Evolutionary conservation across 2,329 filamentous ascomycete species (phyloP).

Genomic region (Aspergillus nomiae): DNA sequence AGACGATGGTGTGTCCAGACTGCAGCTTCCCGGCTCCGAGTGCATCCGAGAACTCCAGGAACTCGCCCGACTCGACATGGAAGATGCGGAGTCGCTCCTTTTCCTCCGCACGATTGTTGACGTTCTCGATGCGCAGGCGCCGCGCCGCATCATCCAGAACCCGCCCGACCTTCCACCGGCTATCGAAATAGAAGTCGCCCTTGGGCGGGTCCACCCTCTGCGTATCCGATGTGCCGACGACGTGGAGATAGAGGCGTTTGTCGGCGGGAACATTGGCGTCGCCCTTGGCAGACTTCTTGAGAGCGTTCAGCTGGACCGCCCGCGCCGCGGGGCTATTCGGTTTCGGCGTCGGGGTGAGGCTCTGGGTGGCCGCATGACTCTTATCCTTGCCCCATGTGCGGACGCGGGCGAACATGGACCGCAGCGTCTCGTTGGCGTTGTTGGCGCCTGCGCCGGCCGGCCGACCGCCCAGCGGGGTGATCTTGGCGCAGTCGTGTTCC

Average conservation of each 20-base stretch:
- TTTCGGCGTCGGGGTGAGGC: conserved; percentile 64
- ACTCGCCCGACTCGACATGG: conserved; percentile 83
- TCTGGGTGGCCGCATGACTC: conserved; percentile 64
- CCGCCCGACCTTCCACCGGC: conserved; percentile 87
- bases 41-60: conserved; percentile 88
- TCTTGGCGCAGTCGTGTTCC: conserved; percentile 81
- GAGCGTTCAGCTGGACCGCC: conserved; percentile 68
- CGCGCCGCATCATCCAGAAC: conserved; percentile 49
- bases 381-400: conserved; percentile 79
- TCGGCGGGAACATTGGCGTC: conserved; percentile 78
- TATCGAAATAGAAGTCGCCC: conserved; percentile 77
- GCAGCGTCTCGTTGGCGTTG: conserved; percentile 63
- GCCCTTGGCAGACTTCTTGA: conserved; percentile 89
- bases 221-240: conserved; percentile 87
- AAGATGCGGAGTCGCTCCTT: conserved; percentile 83
- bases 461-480: conserved; percentile 58
- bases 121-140: conserved; percentile 46
- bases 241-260: conserved; percentile 85
- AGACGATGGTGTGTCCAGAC: conserved; percentile 85
- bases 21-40: conserved; percentile 67
- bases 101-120: conserved; percentile 49
- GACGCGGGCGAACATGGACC: conserved; percentile 74
- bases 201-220: conserved; percentile 80
- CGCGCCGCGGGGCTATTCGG: conserved; percentile 58
- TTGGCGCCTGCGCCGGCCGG: conserved; percentile 39